These are phyloP conservation scores for Artomyces pyxidatus DNA, from an alignment of 768 basidiomycete genomes.

Conservation along the genomic window DNA sequence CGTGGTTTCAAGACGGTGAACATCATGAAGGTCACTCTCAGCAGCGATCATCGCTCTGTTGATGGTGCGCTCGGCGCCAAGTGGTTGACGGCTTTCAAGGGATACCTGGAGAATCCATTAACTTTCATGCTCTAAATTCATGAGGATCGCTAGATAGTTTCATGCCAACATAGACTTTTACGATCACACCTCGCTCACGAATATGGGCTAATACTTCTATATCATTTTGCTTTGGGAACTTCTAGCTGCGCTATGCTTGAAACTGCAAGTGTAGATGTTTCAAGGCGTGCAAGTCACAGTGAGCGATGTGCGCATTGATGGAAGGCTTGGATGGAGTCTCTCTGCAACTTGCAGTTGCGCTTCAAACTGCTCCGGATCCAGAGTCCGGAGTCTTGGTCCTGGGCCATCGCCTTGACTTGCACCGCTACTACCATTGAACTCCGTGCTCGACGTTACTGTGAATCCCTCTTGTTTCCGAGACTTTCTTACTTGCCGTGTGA, in stretches of 20 bases:
- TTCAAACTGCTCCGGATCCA: no score
- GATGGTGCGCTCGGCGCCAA: conserved; percentile 93
- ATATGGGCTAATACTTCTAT: background rate
- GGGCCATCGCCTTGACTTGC: no score
- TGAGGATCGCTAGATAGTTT: conserved; percentile 4
- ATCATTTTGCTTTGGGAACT: conserved; percentile 9
- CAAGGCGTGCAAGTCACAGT: no score
- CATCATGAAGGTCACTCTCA: conserved; percentile 93
- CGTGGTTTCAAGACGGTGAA: conserved; percentile 91
- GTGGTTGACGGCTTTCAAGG: conserved; percentile 91
- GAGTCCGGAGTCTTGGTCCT: no score
- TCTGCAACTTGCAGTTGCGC: no score
- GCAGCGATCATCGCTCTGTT: conserved; percentile 91
- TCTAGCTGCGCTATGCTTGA: background rate
- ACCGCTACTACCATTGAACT: no score
- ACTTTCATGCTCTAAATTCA: conserved; percentile 83
- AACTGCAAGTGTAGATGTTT: background rate
- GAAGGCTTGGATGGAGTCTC: no score
- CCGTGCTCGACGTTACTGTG: no score
- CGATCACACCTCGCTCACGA: conserved; percentile 4
- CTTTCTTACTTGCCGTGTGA: background rate
- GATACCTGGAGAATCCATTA: conserved; percentile 92
- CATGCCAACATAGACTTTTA: conserved; percentile 7
- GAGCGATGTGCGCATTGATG: no score
- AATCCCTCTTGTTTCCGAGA: no score